phyloP scores from a whole-genome alignment of 2,329 filamentous ascomycete genomes.

The Xylaria sp. region DNA sequence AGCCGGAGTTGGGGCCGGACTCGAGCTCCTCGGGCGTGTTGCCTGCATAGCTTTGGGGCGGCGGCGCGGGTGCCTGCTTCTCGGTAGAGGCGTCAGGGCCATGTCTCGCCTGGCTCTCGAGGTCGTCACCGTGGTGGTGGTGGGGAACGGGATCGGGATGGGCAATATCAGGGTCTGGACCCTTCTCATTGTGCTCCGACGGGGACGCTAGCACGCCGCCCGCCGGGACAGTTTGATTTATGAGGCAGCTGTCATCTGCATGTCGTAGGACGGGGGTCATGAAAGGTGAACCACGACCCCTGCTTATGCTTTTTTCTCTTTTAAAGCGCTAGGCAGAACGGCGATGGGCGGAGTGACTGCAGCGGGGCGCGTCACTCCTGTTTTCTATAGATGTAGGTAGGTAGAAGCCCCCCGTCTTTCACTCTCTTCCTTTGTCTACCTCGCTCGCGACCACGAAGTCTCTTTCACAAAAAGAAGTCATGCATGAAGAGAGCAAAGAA shows the following conservation, averaged over 20 bases:
- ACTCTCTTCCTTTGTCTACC: neutral
- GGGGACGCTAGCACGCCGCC: conserved; percentile 12
- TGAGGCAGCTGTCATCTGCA: conserved; percentile 36
- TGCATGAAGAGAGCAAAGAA: too few species aligned
- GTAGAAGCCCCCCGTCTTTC: neutral
- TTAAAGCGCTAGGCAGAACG: neutral
- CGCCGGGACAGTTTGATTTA: conserved; percentile 36
- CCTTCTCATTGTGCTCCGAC: conserved; percentile 28
- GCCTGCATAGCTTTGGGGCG: neutral
- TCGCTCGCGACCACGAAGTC: neutral
- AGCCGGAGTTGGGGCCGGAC: too few species aligned
- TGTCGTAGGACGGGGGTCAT: conserved; percentile 28
- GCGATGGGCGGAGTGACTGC: neutral
- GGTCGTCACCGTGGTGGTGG: conserved; percentile 1
- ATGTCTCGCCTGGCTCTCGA: conserved; percentile 5
- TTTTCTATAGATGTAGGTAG: neutral
- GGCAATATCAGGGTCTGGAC: conserved; percentile 9
- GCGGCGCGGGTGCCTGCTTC: conserved; percentile 4
- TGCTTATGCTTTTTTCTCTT: neutral
- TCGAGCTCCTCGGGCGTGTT: neutral
- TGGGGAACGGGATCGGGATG: neutral
- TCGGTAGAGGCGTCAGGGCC: conserved; percentile 4
- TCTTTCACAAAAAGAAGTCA: neutral
- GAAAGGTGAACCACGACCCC: conserved; percentile 4
- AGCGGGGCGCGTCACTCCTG: neutral